These are phyloP conservation scores for Stentor coeruleus DNA, from an alignment of 73 alveolate genomes.

Conservation along the genomic window DNA sequence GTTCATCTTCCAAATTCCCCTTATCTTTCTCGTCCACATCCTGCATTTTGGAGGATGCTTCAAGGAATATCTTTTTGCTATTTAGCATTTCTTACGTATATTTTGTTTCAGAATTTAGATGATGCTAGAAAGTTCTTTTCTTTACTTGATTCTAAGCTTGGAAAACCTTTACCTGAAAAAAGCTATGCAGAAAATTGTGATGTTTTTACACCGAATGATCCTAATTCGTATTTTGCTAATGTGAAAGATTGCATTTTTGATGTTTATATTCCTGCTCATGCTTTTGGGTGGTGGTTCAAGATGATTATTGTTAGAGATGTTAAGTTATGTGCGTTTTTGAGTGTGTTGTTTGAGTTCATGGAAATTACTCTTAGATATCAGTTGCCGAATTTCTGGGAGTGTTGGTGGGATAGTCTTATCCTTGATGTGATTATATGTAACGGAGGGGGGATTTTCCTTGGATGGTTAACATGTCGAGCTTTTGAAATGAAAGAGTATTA, in stretches of 20 bases:
- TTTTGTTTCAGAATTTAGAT: conserved; percentile 60
- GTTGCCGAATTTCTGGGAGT: conserved; percentile 85
- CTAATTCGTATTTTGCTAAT: conserved; percentile 53
- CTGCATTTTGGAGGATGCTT: conserved; percentile 81
- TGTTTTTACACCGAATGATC: conserved; percentile 72
- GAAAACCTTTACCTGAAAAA: conserved; percentile 60
- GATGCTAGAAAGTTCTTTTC: conserved; percentile 55
- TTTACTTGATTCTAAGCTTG: conserved; percentile 63
- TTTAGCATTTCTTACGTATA: conserved; percentile 47
- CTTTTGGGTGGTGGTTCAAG: conserved; percentile 76
- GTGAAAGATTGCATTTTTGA: conserved; percentile 57
- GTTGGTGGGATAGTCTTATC: conserved; percentile 94
- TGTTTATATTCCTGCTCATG: conserved; percentile 76
- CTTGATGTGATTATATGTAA: conserved; percentile 80
- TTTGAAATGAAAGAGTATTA: conserved; percentile 61
- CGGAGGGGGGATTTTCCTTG: conserved; percentile 73
- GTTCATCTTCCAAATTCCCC: conserved; percentile 52
- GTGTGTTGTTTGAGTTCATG: conserved; percentile 64
- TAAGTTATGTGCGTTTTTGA: conserved; percentile 60
- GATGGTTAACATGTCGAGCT: conserved; percentile 57
- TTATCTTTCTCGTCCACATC: conserved; percentile 75
- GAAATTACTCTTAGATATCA: conserved; percentile 86
- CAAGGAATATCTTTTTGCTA: conserved; percentile 57
- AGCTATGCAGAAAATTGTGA: conserved; percentile 77
- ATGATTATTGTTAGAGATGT: conserved; percentile 83